phyloP scores from a whole-genome alignment of 2,329 filamentous ascomycete species.

The Neofusicoccum laricinum region DNA sequence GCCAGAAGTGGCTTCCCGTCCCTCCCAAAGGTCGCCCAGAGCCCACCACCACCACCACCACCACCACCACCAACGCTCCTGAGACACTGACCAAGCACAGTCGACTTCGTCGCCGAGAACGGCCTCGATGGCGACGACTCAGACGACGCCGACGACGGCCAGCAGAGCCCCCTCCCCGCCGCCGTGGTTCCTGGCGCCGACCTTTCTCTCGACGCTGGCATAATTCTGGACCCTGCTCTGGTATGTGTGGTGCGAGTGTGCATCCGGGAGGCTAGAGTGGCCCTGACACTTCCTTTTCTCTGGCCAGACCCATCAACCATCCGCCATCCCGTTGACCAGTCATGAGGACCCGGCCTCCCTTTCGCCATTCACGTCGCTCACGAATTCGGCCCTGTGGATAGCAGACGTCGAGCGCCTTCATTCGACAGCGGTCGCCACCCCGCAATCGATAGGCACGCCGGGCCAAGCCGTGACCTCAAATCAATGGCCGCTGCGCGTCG shows the following conservation, averaged over 20 bases:
- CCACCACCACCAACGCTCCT: not conserved
- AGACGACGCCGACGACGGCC: conserved; percentile 19
- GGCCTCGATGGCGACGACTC: conserved; percentile 32
- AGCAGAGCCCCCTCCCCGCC: conserved; percentile 15
- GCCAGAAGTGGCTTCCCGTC: conserved; percentile 34
- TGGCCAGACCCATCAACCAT: not conserved
- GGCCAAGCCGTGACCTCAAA: conserved; percentile 30
- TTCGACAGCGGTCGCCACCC: not conserved
- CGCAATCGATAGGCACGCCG: conserved; percentile 11
- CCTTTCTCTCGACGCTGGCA: not conserved
- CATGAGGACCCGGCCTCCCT: not conserved
- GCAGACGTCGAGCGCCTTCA: conserved; percentile 20
- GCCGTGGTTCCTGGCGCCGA: not conserved
- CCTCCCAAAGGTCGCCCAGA: conserved; percentile 29
- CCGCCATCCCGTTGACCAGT: not conserved
- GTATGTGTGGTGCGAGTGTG: not conserved
- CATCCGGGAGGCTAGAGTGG: not conserved
- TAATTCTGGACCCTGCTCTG: not conserved
- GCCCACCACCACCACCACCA: too few species aligned
- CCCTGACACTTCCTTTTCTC: not conserved
- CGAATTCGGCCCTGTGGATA: not conserved
- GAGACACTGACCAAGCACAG: conserved; percentile 23
- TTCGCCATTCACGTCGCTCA: not conserved
- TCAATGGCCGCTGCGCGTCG: conserved; percentile 34
- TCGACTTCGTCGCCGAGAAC: conserved; percentile 37